Base-by-base conservation (phyloP, 1,284 basidiomycete genomes). In the Ceratobasidium sp. region DNA sequence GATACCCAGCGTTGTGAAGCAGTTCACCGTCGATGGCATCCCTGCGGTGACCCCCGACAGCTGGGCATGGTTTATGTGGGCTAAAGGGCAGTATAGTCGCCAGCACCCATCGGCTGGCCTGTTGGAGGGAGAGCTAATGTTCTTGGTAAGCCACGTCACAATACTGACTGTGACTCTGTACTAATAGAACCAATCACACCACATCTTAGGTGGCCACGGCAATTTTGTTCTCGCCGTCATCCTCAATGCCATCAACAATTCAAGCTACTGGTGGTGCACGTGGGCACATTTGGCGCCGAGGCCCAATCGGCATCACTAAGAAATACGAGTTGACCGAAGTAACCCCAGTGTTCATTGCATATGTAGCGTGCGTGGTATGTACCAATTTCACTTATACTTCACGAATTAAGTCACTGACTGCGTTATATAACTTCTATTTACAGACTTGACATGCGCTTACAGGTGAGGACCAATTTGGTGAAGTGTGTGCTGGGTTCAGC, bases 361-460 rank as follows among this genome's bases (percentile, higher is more conserved):
- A 63, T 48, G 61, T n/a, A 5, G 41, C 61, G 29, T 43, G 39
- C 39, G 41, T 63, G 61, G 61, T 63, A 63, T 16, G 61, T 39
- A 16, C 6, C 5, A 22, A 14, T 13, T 37, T 39, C 13, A n/a
- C 34, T 39, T 39, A 1, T 63, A 31, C 9, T 48, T 48, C 19
- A 27, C 19, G 8, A 59, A 27, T 7, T 9, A 24, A 8, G 8
- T 9, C 3, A 39, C 31, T 11, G 41, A 31, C 31, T 62, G n/a
- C 19, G 9, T 1, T 58, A 19, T 19, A 14, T 43, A 19, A 16
- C 16, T 29, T 29, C 2, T 5, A 1, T 8, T 19, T 63, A 48
- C 8, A 63, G 61, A 63, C 61, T n/a, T n/a, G 61, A 7, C 41
- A 63, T 22, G 41, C 61, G 5, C 61, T 63, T 9, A 63, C 61